phyloP scores from a whole-genome alignment of 257 asterid species.

The Rubia yunnanensis region DNA sequence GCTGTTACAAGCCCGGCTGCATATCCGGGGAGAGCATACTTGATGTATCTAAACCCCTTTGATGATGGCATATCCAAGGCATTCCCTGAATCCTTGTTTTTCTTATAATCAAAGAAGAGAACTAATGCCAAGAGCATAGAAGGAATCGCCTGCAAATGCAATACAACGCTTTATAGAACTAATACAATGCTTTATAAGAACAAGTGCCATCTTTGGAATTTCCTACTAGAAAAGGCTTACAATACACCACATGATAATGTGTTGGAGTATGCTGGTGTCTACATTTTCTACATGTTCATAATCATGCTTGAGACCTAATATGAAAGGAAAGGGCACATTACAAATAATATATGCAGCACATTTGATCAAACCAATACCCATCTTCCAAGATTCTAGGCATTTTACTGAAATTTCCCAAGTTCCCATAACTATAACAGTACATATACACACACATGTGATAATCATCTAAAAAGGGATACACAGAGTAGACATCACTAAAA shows the following conservation, averaged over 20 bases:
- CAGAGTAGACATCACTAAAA: background rate
- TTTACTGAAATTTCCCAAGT: background rate
- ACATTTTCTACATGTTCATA: background rate
- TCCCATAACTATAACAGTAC: background rate
- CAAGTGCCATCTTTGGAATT: background rate
- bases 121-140: slow-evolving; percentile 96
- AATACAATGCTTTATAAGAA: too few species aligned
- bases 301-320: background rate
- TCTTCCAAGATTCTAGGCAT: background rate
- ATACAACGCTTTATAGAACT: too few species aligned
- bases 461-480: background rate
- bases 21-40: slow-evolving; percentile 75
- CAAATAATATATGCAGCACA: background rate
- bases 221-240: background rate
- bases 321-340: background rate
- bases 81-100: slow-evolving; percentile 36
- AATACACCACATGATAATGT: background rate
- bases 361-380: background rate
- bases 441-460: too few species aligned
- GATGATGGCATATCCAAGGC: slow-evolving; percentile 34
- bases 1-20: slow-evolving; percentile 78
- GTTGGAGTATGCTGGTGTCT: background rate
- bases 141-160: slow-evolving; percentile 80
- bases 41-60: slow-evolving; percentile 56
- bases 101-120: slow-evolving; percentile 76